phyloP scores from a whole-genome alignment of 257 asterid species.

The Plantago elongata region DNA sequence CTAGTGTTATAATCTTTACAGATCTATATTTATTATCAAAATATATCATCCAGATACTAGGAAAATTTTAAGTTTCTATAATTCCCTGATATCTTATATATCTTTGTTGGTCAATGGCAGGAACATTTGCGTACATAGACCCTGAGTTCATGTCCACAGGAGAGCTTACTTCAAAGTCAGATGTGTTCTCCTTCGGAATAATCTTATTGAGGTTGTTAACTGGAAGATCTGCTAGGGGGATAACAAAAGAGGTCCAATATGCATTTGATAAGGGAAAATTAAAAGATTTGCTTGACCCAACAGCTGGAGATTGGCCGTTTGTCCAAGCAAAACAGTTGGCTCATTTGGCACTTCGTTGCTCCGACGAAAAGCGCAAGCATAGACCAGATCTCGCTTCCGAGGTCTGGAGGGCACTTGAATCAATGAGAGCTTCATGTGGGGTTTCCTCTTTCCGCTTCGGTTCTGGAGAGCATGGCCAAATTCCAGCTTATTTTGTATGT shows the following conservation, averaged over 20 bases:
- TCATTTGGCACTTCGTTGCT: conserved; percentile 67
- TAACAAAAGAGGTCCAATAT: conserved; percentile 55
- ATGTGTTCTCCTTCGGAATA: conserved; percentile 82
- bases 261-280: conserved; percentile 62
- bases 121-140: conserved; percentile 62
- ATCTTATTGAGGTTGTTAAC: conserved; percentile 66
- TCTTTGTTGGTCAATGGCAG: conserved; percentile 11
- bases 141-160: conserved; percentile 76
- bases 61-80: not conserved
- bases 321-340: conserved; percentile 93
- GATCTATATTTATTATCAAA: no score
- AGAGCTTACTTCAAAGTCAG: conserved; percentile 79
- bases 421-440: conserved; percentile 76
- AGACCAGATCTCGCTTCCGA: conserved; percentile 84
- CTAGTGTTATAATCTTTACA: not conserved
- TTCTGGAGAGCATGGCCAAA: conserved; percentile 39
- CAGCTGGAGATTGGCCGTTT: conserved; percentile 98
- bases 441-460: conserved; percentile 43
- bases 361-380: conserved; percentile 34
- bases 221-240: conserved; percentile 64
- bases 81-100: not conserved
- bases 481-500: conserved; percentile 71
- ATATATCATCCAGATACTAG: no score
- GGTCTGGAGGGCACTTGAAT: conserved; percentile 75
- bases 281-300: conserved; percentile 64